A percentile compares a stretch with the other conserved stretches of the same genome.
Evolutionary conservation across 2,329 filamentous ascomycete species (phyloP).

Genomic region (Cytospora paraplurivora): DNA sequence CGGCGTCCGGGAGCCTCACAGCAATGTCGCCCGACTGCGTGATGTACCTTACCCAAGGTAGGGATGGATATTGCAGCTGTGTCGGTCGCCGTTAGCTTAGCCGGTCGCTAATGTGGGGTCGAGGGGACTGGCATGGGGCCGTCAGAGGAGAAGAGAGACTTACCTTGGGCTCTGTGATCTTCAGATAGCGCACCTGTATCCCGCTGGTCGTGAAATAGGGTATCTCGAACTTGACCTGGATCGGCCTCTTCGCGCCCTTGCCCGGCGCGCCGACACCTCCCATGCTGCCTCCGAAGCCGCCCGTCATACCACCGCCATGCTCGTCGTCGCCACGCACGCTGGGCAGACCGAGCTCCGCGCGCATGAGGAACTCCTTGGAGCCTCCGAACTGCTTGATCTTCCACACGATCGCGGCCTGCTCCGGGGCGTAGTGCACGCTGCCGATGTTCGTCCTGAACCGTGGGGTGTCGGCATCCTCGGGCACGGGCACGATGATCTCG

Average conservation of each 20-base stretch:
- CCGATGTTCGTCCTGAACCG: constrained; percentile 98
- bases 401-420: constrained; percentile 97
- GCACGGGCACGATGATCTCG: constrained; percentile 95
- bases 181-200: constrained; percentile 96
- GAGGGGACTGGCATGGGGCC: background rate
- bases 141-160: constrained; percentile 35
- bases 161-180: constrained; percentile 99
- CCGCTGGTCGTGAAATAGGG: constrained; percentile 99
- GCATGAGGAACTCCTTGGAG: constrained; percentile 98
- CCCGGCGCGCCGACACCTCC: constrained; percentile 76
- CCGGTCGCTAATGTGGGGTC: constrained; percentile 21
- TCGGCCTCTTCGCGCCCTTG: constrained; percentile 90
- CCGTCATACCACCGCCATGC: constrained; percentile 95
- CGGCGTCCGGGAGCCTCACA: constrained; percentile 88
- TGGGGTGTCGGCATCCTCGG: constrained; percentile 94
- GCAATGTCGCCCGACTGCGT: constrained; percentile 97
- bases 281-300: constrained; percentile 96
- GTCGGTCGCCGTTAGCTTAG: constrained; percentile 8
- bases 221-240: constrained; percentile 99
- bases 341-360: constrained; percentile 89
- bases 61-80: constrained; percentile 97
- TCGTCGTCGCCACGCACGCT: constrained; percentile 95
- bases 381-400: constrained; percentile 99
- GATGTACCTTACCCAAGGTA: constrained; percentile 98
- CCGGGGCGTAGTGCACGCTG: constrained; percentile 94